Percentiles rank a stretch among this genome's conserved stretches.
Conservation (phyloP, 129 eudicot species). For the sunflower (Helianthus annuus) region HanXRQr2.0-SUNRISE NC_035435.2:129797336-129797835, state of each 20-base stretch:
- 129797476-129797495: constrained; percentile 28
- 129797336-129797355: constrained; percentile 6
- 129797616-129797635: no score
- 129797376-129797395: constrained; percentile 13
- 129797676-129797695: constrained; percentile 20
- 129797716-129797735: constrained; percentile 80
- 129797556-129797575: not conserved
- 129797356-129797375: constrained; percentile 23
- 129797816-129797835: not conserved
- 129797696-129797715: constrained; percentile 95
- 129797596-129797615: not conserved
- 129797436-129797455: constrained; percentile 92
- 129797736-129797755: constrained; percentile 93
- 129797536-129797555: not conserved
- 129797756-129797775: constrained; percentile 74
- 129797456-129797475: constrained; percentile 91
- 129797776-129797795: no score
- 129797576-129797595: not conserved
- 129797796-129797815: not conserved
- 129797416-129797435: constrained; percentile 84
- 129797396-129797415: constrained; percentile 54
- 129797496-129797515: not conserved
- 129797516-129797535: not conserved
- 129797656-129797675: not conserved
- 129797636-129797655: not conserved